These are phyloP conservation scores for Boletus subparvulus DNA, from an alignment of 768 basidiomycete genomes.

Conservation along the genomic window DNA sequence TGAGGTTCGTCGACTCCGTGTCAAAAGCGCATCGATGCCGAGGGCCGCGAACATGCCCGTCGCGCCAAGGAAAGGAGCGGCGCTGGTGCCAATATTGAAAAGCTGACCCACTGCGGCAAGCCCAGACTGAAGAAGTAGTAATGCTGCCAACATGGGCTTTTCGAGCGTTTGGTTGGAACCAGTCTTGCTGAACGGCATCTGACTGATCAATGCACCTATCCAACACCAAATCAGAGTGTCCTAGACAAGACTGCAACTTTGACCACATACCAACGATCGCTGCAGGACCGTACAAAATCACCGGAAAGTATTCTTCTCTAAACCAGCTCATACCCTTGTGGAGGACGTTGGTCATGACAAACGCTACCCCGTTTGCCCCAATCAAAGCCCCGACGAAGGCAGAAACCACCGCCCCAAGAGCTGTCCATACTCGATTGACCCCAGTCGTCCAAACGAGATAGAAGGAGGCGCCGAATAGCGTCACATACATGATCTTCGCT, in stretches of 20 bases:
- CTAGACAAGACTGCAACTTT: background rate
- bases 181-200: constrained; percentile 47
- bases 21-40: constrained; percentile 48
- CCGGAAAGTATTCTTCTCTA: constrained; percentile 57
- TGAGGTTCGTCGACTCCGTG: constrained; percentile 21
- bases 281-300: constrained; percentile 74
- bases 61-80: constrained; percentile 64
- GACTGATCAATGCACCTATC: constrained; percentile 61
- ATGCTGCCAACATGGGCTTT: constrained; percentile 55
- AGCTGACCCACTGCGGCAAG: constrained; percentile 62
- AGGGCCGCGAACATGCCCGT: constrained; percentile 57
- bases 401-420: constrained; percentile 48
- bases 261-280: constrained; percentile 60
- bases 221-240: background rate
- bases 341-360: constrained; percentile 60
- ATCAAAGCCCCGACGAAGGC: constrained; percentile 59
- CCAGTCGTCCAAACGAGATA: constrained; percentile 39
- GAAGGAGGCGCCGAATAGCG: constrained; percentile 48
- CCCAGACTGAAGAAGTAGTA: constrained; percentile 59
- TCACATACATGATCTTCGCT: constrained; percentile 62
- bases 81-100: constrained; percentile 72
- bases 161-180: constrained; percentile 45
- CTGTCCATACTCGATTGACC: constrained; percentile 34
- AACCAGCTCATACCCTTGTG: constrained; percentile 87
- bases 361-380: constrained; percentile 68